Evolutionary conservation across 306 rosid species (phyloP).

Genomic region (Dicorynia guianensis): DNA sequence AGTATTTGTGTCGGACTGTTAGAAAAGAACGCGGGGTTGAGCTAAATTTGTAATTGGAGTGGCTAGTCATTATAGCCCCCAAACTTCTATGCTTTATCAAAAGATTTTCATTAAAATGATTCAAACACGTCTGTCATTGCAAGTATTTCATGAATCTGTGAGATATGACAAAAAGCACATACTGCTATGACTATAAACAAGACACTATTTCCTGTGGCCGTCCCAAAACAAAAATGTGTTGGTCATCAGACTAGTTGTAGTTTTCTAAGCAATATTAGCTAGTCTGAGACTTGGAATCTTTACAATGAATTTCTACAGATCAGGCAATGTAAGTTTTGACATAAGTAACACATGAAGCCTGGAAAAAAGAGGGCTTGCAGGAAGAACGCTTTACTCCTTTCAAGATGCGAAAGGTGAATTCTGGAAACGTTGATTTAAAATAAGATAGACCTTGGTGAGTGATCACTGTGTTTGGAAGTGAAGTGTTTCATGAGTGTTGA

Average conservation of each 20-base stretch:
- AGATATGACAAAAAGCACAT: constrained; percentile 7
- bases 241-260: background rate
- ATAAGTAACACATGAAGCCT: background rate
- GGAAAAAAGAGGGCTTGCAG: background rate
- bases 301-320: constrained; percentile 33
- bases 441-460: constrained; percentile 23
- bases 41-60: background rate
- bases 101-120: constrained; percentile 1
- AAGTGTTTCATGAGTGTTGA: constrained; percentile 26
- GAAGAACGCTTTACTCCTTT: constrained; percentile 29
- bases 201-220: constrained; percentile 12
- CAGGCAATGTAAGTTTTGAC: constrained; percentile 7
- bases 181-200: constrained; percentile 30
- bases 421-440: background rate
- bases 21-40: no score
- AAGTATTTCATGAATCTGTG: background rate
- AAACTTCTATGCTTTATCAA: background rate
- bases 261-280: constrained; percentile 25
- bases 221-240: constrained; percentile 33
- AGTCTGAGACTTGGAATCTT: constrained; percentile 6
- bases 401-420: constrained; percentile 25
- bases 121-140: constrained; percentile 4
- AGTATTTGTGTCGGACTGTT: no score
- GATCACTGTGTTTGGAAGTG: constrained; percentile 27
- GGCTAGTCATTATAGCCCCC: background rate